Base-by-base conservation (phyloP, 83 land plant genomes). In the Isoetes engelmannii region DNA sequence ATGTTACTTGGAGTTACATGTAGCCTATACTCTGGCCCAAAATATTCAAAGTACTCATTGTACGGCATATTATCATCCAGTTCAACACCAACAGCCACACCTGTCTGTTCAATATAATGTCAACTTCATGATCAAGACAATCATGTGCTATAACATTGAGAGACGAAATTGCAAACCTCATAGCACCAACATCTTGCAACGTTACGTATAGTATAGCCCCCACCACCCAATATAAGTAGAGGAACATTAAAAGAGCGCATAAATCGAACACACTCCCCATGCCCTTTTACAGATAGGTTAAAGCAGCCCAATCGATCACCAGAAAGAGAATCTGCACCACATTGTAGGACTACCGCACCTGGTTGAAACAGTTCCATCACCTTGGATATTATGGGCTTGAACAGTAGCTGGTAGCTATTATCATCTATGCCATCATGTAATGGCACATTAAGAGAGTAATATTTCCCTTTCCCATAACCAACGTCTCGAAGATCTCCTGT, bases 181-280 rank as follows among this genome's bases (percentile, higher is more conserved):
- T 89, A 89, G 81, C 92, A 89, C 92, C 92, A 89, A 66, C 92
- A 89, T 6, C 92, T 82, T 65, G 92, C 90, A 80, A 89, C 92
- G 78, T 89, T 89, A 4, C 90, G 61, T 10, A 89, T 86, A 4
- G 92, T 89, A 69, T 89, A 89, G 7, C 92, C 92, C 45, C 92
- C 92, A 57, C 92, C 92, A 60, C 92, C 92, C 28, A 89, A 69
- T 17, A 89, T 71, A 62, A 89, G 56, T 41, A 89, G 67, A 20
- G 92, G 92, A 45, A 88, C 89, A 80, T 88, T 88, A 70, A 88
- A 88, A 4, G 92, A 86, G 67, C 92, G 81, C 83, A 89, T 80
- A 70, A 66, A 89, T 64, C 67, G 76, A 13, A 89, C 90, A 74
- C 92, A 89, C 66, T 89, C 90, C 44, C 85, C 90, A 71, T 89